Conservation (phyloP, 2,329 filamentous ascomycete species). For the Penicillium vulpinum region DNA sequence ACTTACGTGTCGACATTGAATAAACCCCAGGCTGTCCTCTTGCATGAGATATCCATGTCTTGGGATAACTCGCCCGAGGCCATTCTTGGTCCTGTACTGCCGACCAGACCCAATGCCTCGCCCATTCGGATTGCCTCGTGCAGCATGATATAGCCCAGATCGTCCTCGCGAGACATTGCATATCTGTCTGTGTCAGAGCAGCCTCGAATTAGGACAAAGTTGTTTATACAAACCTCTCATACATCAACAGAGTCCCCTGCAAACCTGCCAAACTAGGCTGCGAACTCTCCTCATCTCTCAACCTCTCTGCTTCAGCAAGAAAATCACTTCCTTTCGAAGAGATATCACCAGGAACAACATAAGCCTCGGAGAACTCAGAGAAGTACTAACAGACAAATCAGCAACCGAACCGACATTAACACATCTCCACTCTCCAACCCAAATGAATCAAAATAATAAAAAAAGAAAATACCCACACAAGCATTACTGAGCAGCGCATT, state of each 20-base stretch:
- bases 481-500: conserved; percentile 76
- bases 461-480: conserved; percentile 33
- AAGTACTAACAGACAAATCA: conserved; percentile 31
- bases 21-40: conserved; percentile 39
- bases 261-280: conserved; percentile 33
- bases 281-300: conserved; percentile 23
- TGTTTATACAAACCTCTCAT: conserved; percentile 33
- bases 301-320: conserved; percentile 38
- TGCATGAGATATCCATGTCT: conserved; percentile 35
- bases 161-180: conserved; percentile 38
- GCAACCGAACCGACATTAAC: background rate
- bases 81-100: conserved; percentile 23
- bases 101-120: conserved; percentile 35
- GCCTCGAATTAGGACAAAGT: background rate
- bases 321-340: conserved; percentile 40
- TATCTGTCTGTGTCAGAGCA: conserved; percentile 26
- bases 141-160: conserved; percentile 40
- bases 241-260: conserved; percentile 39
- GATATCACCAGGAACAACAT: conserved; percentile 38
- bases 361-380: conserved; percentile 42
- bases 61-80: conserved; percentile 23
- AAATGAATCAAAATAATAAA: background rate
- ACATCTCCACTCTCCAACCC: background rate
- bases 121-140: conserved; percentile 39
- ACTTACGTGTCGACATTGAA: conserved; percentile 43